A percentile compares a stretch with the other conserved stretches of the same genome.
Evolutionary conservation across 2,329 filamentous ascomycete genomes (phyloP).

Genomic region (Aspergillus floridensis): DNA sequence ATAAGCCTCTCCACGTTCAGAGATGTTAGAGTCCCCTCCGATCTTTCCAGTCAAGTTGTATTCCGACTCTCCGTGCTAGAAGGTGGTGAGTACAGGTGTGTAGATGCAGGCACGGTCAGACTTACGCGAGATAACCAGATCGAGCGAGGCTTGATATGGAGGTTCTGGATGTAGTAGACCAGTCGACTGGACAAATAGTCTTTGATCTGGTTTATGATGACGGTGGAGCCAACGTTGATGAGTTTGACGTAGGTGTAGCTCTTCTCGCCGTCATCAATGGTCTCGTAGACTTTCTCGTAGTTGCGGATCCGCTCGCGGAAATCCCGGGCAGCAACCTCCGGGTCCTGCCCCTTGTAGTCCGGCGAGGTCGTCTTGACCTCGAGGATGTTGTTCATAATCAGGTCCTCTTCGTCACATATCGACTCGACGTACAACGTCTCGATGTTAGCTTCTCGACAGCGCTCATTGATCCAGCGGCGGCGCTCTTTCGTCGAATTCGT

Average conservation of each 20-base stretch:
- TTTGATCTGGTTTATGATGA: conserved; percentile 96
- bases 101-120: conserved; percentile 19
- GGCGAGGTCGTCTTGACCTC: conserved; percentile 97
- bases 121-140: conserved; percentile 92
- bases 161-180: conserved; percentile 97
- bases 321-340: conserved; percentile 83
- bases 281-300: conserved; percentile 96
- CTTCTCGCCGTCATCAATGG: conserved; percentile 83
- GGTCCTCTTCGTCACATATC: conserved; percentile 89
- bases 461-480: conserved; percentile 85
- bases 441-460: conserved; percentile 70
- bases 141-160: conserved; percentile 93
- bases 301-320: conserved; percentile 93
- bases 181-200: conserved; percentile 96
- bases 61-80: conserved; percentile 85
- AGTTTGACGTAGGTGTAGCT: conserved; percentile 94
- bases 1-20: conserved; percentile 81
- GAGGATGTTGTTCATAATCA: conserved; percentile 97
- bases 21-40: conserved; percentile 86
- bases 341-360: conserved; percentile 91
- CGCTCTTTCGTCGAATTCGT: conserved; percentile 93
- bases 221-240: conserved; percentile 91
- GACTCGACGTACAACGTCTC: conserved; percentile 96
- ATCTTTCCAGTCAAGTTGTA: conserved; percentile 91
- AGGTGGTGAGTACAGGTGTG: background rate